Evolutionary conservation across 768 basidiomycete genomes (phyloP), one percentile per base, ranked within the genome.

Genomic region (Leccinum ochraceum): DNA sequence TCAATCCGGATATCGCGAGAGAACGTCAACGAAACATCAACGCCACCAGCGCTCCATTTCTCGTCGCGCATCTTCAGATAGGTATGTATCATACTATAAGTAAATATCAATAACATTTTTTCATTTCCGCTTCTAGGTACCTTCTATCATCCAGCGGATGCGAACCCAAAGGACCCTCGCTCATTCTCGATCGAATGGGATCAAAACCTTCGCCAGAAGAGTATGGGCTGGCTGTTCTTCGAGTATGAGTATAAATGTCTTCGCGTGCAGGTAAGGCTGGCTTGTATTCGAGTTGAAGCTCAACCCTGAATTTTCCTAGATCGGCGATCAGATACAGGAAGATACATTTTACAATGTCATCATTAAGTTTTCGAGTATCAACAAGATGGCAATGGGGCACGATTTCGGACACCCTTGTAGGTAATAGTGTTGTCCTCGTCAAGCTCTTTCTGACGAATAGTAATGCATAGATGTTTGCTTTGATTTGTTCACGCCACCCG

Each of bases 151-250:
- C 65, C 73, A 2, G 28, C 20, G n/a, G 52, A 34, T 44, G 66
- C 71, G 26, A 28, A 63, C 8, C 74, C 68, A 8, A 72, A 73
- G 49, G 66, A 66, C 17, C 71, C 79, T 17, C 82, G 85, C 9
- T 76, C 79, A 3, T 93, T 89, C 69, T 92, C 89, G 0, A 75
- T 86, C 4, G 92, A 93, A 72, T 90, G 85, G 81, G 83, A 88
- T 57, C 73, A 79, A 44, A 75, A 83, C 46, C 86, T 83, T 60
- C 70, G 74, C 44, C 61, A 66, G 8, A 63, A 77, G 48, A 79
- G 83, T 37, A 77, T 80, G 34, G 88, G 81, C 0, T 80, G 82
- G 70, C 70, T 92, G 20, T 71, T 76, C 34, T 84, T 92, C 36
- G 83, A 88, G 57, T 91, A 90, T 64, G 85, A 86, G 30, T 82